These are phyloP conservation scores for Ascochyta pisi DNA, from an alignment of 2,329 filamentous ascomycete species.

Conservation along the genomic window DNA sequence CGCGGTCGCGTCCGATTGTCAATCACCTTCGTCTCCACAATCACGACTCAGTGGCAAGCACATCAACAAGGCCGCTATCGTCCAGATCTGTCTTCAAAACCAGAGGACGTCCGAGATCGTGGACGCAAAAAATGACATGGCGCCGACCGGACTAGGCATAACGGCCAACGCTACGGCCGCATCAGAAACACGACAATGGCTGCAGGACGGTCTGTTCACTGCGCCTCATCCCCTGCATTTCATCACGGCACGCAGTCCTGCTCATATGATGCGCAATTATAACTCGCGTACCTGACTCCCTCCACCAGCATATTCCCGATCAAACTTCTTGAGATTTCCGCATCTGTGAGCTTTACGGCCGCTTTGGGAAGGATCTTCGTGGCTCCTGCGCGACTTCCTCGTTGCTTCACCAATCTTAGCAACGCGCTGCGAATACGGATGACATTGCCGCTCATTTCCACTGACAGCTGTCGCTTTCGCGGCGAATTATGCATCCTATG, in stretches of 20 bases:
- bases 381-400: conserved; percentile 2
- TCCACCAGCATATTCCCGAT: conserved; percentile 19
- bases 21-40: conserved; percentile 13
- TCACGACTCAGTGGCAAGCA: not conserved
- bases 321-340: not conserved
- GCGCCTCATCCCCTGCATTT: conserved; percentile 22
- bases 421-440: conserved; percentile 6
- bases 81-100: not conserved
- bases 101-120: too few species aligned
- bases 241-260: conserved; percentile 19
- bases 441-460: conserved; percentile 9
- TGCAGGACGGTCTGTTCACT: conserved; percentile 11
- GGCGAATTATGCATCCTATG: conserved; percentile 3
- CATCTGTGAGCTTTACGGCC: not conserved
- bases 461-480: conserved; percentile 6
- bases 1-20: not conserved
- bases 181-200: conserved; percentile 16
- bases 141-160: conserved; percentile 9
- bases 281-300: conserved; percentile 12
- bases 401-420: conserved; percentile 7
- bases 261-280: conserved; percentile 23
- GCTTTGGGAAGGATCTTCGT: conserved; percentile 8
- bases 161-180: conserved; percentile 10
- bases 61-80: not conserved
- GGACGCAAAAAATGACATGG: not conserved